These are phyloP conservation scores for Priceomyces fermenticarens DNA, from an alignment of 805 yeast genomes.

Conservation along the genomic window DNA sequence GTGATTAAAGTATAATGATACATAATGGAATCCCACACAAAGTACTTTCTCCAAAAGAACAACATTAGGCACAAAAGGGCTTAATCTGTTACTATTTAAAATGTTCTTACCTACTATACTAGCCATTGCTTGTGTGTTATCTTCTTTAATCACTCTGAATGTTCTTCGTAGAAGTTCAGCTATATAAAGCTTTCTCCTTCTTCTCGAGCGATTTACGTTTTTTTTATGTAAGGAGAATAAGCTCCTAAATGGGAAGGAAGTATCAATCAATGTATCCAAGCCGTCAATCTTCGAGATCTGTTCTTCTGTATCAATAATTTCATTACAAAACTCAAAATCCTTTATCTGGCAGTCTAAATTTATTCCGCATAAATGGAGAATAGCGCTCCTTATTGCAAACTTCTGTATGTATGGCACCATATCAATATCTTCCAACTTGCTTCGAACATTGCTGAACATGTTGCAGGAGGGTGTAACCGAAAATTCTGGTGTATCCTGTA, in stretches of 20 bases:
- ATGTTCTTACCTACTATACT: constrained; percentile 29
- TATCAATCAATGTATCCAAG: constrained; percentile 52
- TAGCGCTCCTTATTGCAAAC: constrained; percentile 49
- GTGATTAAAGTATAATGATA: constrained; percentile 60
- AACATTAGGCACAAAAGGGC: constrained; percentile 47
- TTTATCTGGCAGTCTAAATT: constrained; percentile 38
- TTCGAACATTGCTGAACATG: constrained; percentile 8
- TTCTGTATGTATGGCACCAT: constrained; percentile 44
- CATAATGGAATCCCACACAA: constrained; percentile 76
- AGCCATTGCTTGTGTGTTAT: constrained; percentile 20
- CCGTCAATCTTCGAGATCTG: constrained; percentile 57
- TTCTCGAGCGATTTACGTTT: constrained; percentile 21
- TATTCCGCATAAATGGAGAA: constrained; percentile 52
- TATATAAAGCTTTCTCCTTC: constrained; percentile 51
- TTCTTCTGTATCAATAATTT: constrained; percentile 55
- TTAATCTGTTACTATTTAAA: constrained; percentile 11
- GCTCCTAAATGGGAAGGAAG: constrained; percentile 4
- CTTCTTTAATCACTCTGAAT: constrained; percentile 16
- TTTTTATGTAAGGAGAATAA: constrained; percentile 29
- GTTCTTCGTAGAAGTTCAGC: constrained; percentile 20
- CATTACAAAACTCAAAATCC: constrained; percentile 41
- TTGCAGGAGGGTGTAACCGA: constrained; percentile 19
- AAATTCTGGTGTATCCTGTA: constrained; percentile 10
- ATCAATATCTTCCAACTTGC: constrained; percentile 30
- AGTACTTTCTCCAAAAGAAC: constrained; percentile 66